Evolutionary conservation across 116 monocot genomes (phyloP).

Genomic region (Posidonia oceanica): DNA sequence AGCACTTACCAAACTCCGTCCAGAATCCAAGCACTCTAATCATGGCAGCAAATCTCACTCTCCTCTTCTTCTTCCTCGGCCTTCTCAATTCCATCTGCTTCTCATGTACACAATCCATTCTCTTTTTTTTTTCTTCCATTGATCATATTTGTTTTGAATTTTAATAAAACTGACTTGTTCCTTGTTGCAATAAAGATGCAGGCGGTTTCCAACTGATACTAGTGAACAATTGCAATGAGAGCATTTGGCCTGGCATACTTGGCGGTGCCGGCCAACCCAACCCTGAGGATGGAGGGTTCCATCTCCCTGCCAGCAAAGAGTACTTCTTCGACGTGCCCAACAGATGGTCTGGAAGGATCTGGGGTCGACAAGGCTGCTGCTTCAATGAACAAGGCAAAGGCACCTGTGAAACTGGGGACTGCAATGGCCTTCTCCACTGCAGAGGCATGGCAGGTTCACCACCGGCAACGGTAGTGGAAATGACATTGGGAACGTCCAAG

Average conservation of each 20-base stretch:
- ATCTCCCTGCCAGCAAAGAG: slow-evolving; percentile 46
- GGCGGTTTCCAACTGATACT: slow-evolving; percentile 50
- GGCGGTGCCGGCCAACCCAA: slow-evolving; percentile 41
- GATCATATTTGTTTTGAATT: background rate
- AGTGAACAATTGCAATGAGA: slow-evolving; percentile 74
- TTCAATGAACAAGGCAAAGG: slow-evolving; percentile 41
- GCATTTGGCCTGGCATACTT: slow-evolving; percentile 63
- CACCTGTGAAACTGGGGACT: slow-evolving; percentile 49
- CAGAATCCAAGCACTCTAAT: background rate
- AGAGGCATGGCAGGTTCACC: slow-evolving; percentile 39
- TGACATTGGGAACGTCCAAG: slow-evolving; percentile 61
- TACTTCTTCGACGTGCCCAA: slow-evolving; percentile 32
- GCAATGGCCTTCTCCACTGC: slow-evolving; percentile 43
- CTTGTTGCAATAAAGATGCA: slow-evolving; percentile 1
- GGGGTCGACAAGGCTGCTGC: slow-evolving; percentile 66
- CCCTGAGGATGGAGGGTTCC: slow-evolving; percentile 63
- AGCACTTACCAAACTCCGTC: no score
- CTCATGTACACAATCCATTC: background rate
- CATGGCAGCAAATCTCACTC: background rate
- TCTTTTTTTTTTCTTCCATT: background rate
- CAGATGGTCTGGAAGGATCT: slow-evolving; percentile 69
- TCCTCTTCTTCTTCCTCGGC: background rate
- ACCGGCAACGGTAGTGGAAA: slow-evolving; percentile 76
- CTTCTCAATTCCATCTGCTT: background rate
- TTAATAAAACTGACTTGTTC: background rate